These are phyloP conservation scores for Exophiala sp. DNA, from an alignment of 2,329 filamentous ascomycete species.

Conservation along the genomic window DNA sequence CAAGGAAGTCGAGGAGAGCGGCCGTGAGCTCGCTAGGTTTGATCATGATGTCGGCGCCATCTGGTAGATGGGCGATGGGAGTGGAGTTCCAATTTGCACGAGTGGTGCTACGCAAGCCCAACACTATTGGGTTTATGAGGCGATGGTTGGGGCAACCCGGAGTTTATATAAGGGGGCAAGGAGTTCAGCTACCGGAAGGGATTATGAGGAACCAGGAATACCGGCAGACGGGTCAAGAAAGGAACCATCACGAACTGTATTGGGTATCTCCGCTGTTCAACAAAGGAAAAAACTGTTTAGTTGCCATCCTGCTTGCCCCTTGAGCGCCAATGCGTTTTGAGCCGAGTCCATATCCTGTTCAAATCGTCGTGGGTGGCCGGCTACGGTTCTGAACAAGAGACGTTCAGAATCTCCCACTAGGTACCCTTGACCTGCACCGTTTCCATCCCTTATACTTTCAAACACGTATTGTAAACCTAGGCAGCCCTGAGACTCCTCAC, in stretches of 20 bases:
- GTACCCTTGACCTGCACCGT: too few species aligned
- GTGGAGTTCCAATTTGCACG: too few species aligned
- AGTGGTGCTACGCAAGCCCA: too few species aligned
- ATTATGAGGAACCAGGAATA: background rate
- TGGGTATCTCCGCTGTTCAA: slow-evolving; percentile 3
- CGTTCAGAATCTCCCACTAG: too few species aligned
- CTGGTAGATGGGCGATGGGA: slow-evolving; percentile 19
- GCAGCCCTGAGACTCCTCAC: too few species aligned
- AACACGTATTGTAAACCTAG: background rate
- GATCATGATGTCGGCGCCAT: slow-evolving; percentile 68
- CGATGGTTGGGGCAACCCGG: background rate
- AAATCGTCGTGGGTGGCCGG: too few species aligned
- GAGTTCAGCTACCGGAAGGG: background rate
- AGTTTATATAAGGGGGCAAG: background rate
- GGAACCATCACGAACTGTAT: background rate
- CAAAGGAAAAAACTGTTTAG: background rate
- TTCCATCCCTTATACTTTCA: background rate
- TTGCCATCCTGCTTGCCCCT: background rate
- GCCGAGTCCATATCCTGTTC: background rate
- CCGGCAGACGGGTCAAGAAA: background rate
- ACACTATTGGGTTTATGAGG: background rate
- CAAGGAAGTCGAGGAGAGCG: slow-evolving; percentile 94
- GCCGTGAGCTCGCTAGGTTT: slow-evolving; percentile 83
- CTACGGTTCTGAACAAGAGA: too few species aligned
- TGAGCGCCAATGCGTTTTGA: background rate